Percentiles rank a stretch among this genome's conserved stretches.
Conservation (phyloP, 345 rosid species). For the Gossypium rotundifolium region DNA sequence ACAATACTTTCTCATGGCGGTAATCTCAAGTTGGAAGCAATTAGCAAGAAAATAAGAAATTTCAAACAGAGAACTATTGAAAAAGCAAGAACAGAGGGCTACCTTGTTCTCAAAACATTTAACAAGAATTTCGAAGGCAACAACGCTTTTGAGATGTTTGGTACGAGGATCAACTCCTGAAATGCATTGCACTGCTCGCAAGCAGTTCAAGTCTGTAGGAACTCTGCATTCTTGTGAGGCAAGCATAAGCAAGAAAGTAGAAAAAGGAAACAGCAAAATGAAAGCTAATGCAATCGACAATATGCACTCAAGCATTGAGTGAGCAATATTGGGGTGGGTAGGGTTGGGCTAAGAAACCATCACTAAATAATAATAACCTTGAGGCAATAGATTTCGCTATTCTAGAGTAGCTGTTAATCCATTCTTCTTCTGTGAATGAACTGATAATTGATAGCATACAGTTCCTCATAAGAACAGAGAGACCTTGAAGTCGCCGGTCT, state of each 20-base stretch:
- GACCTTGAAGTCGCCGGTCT: conserved; percentile 65
- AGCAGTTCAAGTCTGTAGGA: conserved; percentile 71
- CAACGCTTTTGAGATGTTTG: conserved; percentile 55
- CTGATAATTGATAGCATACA: conserved; percentile 43
- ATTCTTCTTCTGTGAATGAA: conserved; percentile 68
- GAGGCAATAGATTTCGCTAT: conserved; percentile 59
- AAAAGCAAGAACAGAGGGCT: conserved; percentile 11
- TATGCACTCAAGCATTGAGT: background rate
- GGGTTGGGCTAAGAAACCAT: background rate
- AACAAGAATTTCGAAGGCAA: conserved; percentile 54
- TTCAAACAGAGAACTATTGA: background rate
- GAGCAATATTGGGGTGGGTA: background rate
- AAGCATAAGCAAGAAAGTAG: conserved; percentile 1
- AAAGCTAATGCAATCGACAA: background rate
- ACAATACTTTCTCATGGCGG: background rate
- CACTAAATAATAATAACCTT: conserved; percentile 37
- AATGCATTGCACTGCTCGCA: conserved; percentile 65
- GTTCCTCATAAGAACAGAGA: conserved; percentile 42
- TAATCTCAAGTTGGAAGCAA: background rate
- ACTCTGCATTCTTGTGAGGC: conserved; percentile 41
- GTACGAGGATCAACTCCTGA: conserved; percentile 46
- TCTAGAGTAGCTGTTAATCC: conserved; percentile 56
- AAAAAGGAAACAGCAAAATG: background rate
- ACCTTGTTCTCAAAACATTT: conserved; percentile 58
- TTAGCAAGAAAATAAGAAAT: background rate